Base-by-base conservation (phyloP, 345 rosid species). In the Hirschfeldia incana region DNA sequence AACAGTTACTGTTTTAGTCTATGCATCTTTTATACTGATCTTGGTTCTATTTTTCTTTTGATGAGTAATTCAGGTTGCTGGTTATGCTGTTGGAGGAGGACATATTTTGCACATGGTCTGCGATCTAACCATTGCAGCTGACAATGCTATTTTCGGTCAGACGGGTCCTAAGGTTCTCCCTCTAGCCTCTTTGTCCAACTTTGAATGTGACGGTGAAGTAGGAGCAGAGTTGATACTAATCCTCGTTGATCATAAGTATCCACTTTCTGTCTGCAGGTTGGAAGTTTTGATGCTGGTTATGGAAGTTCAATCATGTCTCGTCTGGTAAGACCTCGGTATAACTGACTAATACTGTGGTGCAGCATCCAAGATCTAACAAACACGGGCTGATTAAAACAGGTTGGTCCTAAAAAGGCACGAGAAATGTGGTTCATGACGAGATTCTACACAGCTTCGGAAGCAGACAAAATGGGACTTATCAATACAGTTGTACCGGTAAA, bases 221-320 rank as follows among this genome's bases (percentile, higher is more conserved):
- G 7, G 69, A 58, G 32, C 11, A 27, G 15, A 39, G n/a, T 53
- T 63, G 10, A 64, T 17, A 42, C 55, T 26, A 6, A 29, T 39
- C 34, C 21, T 10, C 16, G 17, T 39, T 28, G 42, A 49, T 80
- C 29, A 57, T 60, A 69, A 11, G 15, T 6, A 44, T 51, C 3
- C 0, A 28, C 15, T 65, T 77, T 13, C 8, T 59, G 30, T 51
- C 64, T 66, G n/a, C 81, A 94, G 97, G 98, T 92, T 64, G 98
- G 98, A 78, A 94, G 98, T 83, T 94, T 94, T 81, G 98, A 94
- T 86, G 98, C 97, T 71, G 98, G 98, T 74, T 94, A 94, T 69
- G 98, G 98, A 74, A 90, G 98, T 77, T 91, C 98, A 46, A 85
- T 92, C 74, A 94, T 92, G 97, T 91, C 98, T 70, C 94, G 98